Base-by-base conservation (phyloP, 176 grass and related monocot genomes). In the Musa beccarii region DNA sequence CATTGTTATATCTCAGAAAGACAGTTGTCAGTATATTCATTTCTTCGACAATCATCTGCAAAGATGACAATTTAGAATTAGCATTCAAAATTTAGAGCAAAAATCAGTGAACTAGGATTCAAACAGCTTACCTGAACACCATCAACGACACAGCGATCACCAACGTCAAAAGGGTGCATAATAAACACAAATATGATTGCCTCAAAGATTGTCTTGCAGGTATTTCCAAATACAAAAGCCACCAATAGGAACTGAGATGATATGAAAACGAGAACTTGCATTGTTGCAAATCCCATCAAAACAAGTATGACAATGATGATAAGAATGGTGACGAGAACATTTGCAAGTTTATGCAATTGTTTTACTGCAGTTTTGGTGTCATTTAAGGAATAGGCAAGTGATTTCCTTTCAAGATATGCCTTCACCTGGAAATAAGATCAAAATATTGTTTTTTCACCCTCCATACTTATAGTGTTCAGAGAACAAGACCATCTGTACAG, bases 91-190 rank as follows among this genome's bases (percentile, higher is more conserved):
- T 63, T 24, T 55, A 66, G 14, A 50, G 34, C 54, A 80, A 77
- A 67, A 34, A 2, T 55, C 25, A 57, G 10, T 29, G 51, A 19
- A 54, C 1, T 74, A 3, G 11, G 9, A 3, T 28, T 9, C 11
- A 43, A 14, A 6, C 66, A 78, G 76, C 13, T 88, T 81, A 99
- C 95, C 90, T 94, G 90, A 74, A 91, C 73, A 56, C 84, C 95
- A 67, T 99, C 88, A 2, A 99, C 80, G 54, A 94, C 95, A 51
- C 95, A 99, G 25, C 95, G 90, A 72, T 99, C 95, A 4, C 88
- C 95, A 67, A 99, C 95, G 82, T 99, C 95, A 81, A 86, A 99
- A 2, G 95, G 95, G 56, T 99, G 95, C 95, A 99, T 99, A 75
- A 99, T 79, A 75, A 99, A 99, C 20, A 99, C 95, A 53, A 99